These are phyloP conservation scores for Cyclostephanos invisitatus DNA, from an alignment of 108 stramenopile species.

Conservation along the genomic window DNA sequence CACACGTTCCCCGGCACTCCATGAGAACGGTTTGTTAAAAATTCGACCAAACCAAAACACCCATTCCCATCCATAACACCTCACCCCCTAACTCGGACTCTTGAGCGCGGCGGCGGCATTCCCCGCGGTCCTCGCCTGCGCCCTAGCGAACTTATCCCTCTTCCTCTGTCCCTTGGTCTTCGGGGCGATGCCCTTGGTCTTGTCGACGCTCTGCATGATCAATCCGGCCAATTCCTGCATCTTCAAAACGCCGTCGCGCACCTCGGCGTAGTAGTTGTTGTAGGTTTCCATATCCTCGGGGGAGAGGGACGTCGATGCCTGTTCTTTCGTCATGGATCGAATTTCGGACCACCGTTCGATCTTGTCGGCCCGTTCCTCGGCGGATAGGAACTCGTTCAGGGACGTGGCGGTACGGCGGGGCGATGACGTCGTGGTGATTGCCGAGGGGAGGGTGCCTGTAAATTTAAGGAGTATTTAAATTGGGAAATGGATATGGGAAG, in stretches of 20 bases:
- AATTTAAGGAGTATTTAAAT: background rate
- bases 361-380: conserved; percentile 59
- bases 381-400: conserved; percentile 43
- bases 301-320: conserved; percentile 59
- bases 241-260: conserved; percentile 63
- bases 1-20: too few species aligned
- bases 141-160: conserved; percentile 67
- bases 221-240: conserved; percentile 65
- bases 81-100: background rate
- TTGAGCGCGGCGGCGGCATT: conserved; percentile 27
- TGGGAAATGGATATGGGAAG: background rate
- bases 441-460: conserved; percentile 21
- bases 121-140: conserved; percentile 47
- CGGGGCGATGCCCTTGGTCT: conserved; percentile 64
- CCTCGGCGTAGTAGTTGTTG: conserved; percentile 66
- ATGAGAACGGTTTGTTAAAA: too few species aligned
- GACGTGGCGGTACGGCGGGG: conserved; percentile 32
- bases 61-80: too few species aligned
- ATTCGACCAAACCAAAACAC: too few species aligned
- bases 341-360: conserved; percentile 68
- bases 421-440: conserved; percentile 18
- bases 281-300: conserved; percentile 80
- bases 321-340: conserved; percentile 56
- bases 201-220: conserved; percentile 59
- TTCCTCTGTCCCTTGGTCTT: conserved; percentile 79